Percentiles rank a stretch among this genome's conserved stretches.
These are phyloP conservation scores for Ophiostoma novo-ulmi DNA, from an alignment of 2,329 filamentous ascomycete species.

Conservation along the genomic window DNA sequence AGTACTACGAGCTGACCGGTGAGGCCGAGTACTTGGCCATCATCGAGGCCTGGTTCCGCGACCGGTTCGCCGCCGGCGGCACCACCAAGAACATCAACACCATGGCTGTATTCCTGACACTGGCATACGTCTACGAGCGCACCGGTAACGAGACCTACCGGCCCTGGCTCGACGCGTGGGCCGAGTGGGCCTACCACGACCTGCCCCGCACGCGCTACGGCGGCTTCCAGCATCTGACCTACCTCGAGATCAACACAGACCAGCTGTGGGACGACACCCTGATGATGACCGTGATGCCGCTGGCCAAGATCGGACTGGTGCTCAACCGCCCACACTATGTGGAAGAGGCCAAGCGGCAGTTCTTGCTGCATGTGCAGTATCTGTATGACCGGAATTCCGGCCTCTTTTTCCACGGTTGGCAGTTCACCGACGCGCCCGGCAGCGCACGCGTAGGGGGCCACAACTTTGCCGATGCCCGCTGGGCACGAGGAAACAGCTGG, in stretches of 20 bases:
- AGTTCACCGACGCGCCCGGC: slow-evolving; percentile 42
- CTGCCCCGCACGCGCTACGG: slow-evolving; percentile 66
- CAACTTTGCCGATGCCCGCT: slow-evolving; percentile 54
- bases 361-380: slow-evolving; percentile 72
- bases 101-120: slow-evolving; percentile 71
- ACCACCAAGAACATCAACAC: slow-evolving; percentile 86
- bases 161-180: slow-evolving; percentile 76
- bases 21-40: slow-evolving; percentile 55
- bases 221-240: slow-evolving; percentile 72
- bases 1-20: slow-evolving; percentile 70
- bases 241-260: slow-evolving; percentile 63
- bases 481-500: slow-evolving; percentile 65
- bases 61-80: slow-evolving; percentile 61
- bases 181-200: slow-evolving; percentile 76
- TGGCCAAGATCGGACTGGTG: slow-evolving; percentile 72
- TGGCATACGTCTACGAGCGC: slow-evolving; percentile 73
- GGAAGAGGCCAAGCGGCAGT: slow-evolving; percentile 71
- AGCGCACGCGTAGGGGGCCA: slow-evolving; percentile 40
- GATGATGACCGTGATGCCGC: slow-evolving; percentile 80
- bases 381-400: slow-evolving; percentile 67
- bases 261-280: slow-evolving; percentile 82
- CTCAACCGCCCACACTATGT: slow-evolving; percentile 67
- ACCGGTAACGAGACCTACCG: slow-evolving; percentile 63
- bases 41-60: slow-evolving; percentile 68
- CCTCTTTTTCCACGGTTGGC: slow-evolving; percentile 79